These are phyloP conservation scores for Clitoria ternatea DNA, from an alignment of 306 rosid species.

Conservation along the genomic window DNA sequence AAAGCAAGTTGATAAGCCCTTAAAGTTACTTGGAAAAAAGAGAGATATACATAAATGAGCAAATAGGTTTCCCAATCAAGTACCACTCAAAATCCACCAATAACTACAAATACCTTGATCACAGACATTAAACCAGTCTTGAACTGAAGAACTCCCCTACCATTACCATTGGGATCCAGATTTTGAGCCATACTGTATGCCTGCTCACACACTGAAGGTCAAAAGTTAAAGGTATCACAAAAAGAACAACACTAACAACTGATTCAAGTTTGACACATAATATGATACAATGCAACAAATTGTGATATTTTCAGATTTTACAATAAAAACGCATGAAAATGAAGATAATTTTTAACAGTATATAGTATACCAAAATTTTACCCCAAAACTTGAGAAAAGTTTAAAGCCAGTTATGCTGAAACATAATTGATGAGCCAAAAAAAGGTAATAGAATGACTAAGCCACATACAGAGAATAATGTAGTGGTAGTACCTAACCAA, in stretches of 20 bases:
- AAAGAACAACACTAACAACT: neutral
- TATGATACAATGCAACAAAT: conserved; percentile 1
- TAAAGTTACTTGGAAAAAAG: neutral
- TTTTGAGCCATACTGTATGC: conserved; percentile 91
- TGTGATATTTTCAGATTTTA: conserved; percentile 24
- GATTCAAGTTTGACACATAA: neutral
- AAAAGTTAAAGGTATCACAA: conserved; percentile 25
- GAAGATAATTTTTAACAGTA: neutral
- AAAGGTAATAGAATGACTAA: neutral
- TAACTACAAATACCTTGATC: conserved; percentile 64
- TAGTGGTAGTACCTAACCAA: neutral
- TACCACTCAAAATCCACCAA: conserved; percentile 8
- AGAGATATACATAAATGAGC: neutral
- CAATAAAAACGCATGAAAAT: neutral
- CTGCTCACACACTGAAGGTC: conserved; percentile 88
- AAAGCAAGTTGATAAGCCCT: neutral
- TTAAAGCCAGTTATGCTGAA: neutral
- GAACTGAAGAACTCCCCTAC: conserved; percentile 93
- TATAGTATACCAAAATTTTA: neutral
- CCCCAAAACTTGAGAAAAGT: neutral
- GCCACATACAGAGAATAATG: neutral
- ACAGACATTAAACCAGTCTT: conserved; percentile 94
- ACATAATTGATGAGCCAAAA: conserved; percentile 5
- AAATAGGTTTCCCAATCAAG: neutral
- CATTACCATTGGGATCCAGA: conserved; percentile 82